Evolutionary conservation across 495 filamentous ascomycete genomes (phyloP), one percentile per base, ranked within the genome.

Genomic region (Annulohypoxylon nitens): DNA sequence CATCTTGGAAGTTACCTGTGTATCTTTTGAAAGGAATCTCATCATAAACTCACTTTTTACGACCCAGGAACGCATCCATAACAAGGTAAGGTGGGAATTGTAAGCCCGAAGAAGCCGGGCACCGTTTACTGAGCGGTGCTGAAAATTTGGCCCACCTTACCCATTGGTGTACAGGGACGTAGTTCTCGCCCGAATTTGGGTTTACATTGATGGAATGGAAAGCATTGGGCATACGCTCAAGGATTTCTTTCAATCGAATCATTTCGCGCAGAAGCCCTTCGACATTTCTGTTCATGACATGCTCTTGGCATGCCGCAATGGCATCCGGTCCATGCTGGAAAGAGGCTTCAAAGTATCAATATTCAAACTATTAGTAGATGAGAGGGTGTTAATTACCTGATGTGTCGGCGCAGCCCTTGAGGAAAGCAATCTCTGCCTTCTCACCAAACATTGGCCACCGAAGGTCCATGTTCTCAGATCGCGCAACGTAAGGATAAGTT

Each of bases 141-240:
- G 81, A 83, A 61, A 86, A 87, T 73, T 85, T 85, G 41, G 75
- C 85, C 79, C 84, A 86, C 11, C 82, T 78, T 11, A 82, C 67
- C 82, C 81, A 83, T 48, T 80, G 77, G 25, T 81, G 80, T 8
- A 77, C 82, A 2, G 82, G 77, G 4, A 83, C 82, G 60, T 83
- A 83, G 69, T 83, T 83, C 50, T 83, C 82, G 1, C 84, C 85
- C 0, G 81, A 81, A 61, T 81, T 83, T 6, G 84, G 85, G 64
- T 87, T 87, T 9, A 84, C 82, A 37, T 83, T 83, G 71, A 87
- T 87, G 63, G 83, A 80, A 72, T 86, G 84, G 61, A 87, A 86
- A 25, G 84, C 84, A 54, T 81, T 84, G 10, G 84, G 81, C 74
- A 87, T 81, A 61, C 85, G 81, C 55, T 87, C 84, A 51, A 87